Percentiles rank a stretch among this genome's conserved stretches.
Evolutionary conservation across 306 rosid species (phyloP).

Genomic region (Calophaca sinica): DNA sequence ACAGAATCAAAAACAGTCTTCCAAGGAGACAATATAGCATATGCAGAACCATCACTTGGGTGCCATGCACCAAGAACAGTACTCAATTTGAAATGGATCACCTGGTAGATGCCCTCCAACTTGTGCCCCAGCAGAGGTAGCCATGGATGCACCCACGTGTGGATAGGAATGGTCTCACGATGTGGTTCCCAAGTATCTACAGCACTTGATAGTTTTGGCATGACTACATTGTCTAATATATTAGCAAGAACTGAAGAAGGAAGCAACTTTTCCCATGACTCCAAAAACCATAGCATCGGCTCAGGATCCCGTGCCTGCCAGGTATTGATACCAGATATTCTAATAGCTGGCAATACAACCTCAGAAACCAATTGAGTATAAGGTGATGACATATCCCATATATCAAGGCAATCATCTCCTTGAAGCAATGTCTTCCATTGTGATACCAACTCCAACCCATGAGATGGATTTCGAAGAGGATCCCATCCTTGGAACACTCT

Average conservation of each 20-base stretch:
- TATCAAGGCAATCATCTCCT: slow-evolving; percentile 69
- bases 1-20: slow-evolving; percentile 78
- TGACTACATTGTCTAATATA: slow-evolving; percentile 71
- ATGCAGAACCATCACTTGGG: slow-evolving; percentile 87
- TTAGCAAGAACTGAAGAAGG: slow-evolving; percentile 69
- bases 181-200: slow-evolving; percentile 95
- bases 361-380: slow-evolving; percentile 83
- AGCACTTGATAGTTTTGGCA: slow-evolving; percentile 83
- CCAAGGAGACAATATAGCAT: slow-evolving; percentile 90
- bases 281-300: slow-evolving; percentile 84
- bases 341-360: slow-evolving; percentile 89
- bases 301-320: slow-evolving; percentile 97
- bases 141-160: slow-evolving; percentile 98
- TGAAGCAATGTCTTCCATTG: slow-evolving; percentile 77
- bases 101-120: slow-evolving; percentile 79
- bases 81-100: slow-evolving; percentile 82
- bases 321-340: slow-evolving; percentile 83
- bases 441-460: slow-evolving; percentile 72
- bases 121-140: slow-evolving; percentile 80
- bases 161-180: slow-evolving; percentile 89
- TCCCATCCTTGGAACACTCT: slow-evolving; percentile 93
- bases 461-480: slow-evolving; percentile 79
- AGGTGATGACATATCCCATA: slow-evolving; percentile 76
- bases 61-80: slow-evolving; percentile 94
- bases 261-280: slow-evolving; percentile 81